A percentile compares a stretch with the other conserved stretches of the same genome.
Conservation (phyloP, 139 green algal genomes). For the Chlorella sp. region DNA sequence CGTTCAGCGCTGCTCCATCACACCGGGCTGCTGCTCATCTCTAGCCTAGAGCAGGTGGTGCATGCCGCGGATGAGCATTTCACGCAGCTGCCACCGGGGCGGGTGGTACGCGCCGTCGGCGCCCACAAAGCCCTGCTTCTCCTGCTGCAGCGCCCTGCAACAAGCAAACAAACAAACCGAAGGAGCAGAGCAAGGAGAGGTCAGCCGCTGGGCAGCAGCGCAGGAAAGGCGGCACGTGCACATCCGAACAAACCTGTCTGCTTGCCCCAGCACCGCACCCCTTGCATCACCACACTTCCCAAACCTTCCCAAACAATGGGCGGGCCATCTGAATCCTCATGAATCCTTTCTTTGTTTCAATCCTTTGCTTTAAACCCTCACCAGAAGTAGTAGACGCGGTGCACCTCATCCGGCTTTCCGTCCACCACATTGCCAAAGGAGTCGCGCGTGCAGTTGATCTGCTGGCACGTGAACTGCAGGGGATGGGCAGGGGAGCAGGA, state of each 20-base stretch:
- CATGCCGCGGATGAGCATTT: slow-evolving; percentile 85
- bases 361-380: neutral
- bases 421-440: slow-evolving; percentile 95
- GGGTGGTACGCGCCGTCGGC: slow-evolving; percentile 78
- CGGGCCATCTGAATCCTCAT: too few relatives aligned
- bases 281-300: too few relatives aligned
- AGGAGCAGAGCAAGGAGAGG: too few relatives aligned
- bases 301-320: too few relatives aligned
- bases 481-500: neutral
- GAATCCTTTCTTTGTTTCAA: too few relatives aligned
- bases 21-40: neutral
- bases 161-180: too few relatives aligned
- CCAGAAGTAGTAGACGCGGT: slow-evolving; percentile 42
- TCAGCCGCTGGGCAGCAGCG: too few relatives aligned
- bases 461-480: slow-evolving; percentile 46
- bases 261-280: too few relatives aligned
- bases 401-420: slow-evolving; percentile 80
- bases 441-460: slow-evolving; percentile 92
- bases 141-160: slow-evolving; percentile 83
- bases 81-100: slow-evolving; percentile 86
- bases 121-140: slow-evolving; percentile 73
- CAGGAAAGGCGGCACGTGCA: too few relatives aligned
- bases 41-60: slow-evolving; percentile 64
- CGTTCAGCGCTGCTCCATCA: too few relatives aligned
- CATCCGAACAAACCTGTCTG: too few relatives aligned